Percentiles rank a stretch among this genome's conserved stretches.
These are phyloP conservation scores for Solanum sejunctum DNA, from an alignment of 257 asterid genomes.

Conservation along the genomic window DNA sequence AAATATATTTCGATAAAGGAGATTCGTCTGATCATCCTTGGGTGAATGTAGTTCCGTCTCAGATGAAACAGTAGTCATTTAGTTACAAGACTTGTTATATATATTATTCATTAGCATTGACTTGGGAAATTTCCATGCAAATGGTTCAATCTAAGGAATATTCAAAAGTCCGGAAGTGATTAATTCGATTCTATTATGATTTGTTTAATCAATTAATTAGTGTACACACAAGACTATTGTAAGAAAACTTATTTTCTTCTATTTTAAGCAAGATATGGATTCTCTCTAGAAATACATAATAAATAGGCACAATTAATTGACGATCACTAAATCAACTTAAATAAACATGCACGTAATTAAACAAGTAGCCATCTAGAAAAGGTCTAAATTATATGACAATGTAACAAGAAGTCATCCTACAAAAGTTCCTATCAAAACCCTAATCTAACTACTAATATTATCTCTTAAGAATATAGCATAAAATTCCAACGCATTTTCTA, in stretches of 20 bases:
- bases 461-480: too few species aligned
- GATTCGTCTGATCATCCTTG: too few species aligned
- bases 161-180: not conserved
- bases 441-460: too few species aligned
- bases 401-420: not conserved
- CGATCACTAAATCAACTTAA: not conserved
- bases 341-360: not conserved
- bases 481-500: not conserved
- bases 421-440: too few species aligned
- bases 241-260: too few species aligned
- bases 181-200: not conserved
- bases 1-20: too few species aligned
- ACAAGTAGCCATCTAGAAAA: not conserved
- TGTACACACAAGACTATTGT: too few species aligned
- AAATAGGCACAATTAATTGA: not conserved
- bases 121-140: not conserved
- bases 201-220: not conserved
- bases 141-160: not conserved
- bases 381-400: not conserved
- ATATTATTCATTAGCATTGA: not conserved
- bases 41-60: too few species aligned
- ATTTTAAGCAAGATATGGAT: too few species aligned
- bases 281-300: not conserved
- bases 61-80: not conserved
- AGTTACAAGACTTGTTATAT: not conserved